Evolutionary conservation across 2,329 filamentous ascomycete genomes (phyloP).

Genomic region (Talaromyces marneffei): DNA sequence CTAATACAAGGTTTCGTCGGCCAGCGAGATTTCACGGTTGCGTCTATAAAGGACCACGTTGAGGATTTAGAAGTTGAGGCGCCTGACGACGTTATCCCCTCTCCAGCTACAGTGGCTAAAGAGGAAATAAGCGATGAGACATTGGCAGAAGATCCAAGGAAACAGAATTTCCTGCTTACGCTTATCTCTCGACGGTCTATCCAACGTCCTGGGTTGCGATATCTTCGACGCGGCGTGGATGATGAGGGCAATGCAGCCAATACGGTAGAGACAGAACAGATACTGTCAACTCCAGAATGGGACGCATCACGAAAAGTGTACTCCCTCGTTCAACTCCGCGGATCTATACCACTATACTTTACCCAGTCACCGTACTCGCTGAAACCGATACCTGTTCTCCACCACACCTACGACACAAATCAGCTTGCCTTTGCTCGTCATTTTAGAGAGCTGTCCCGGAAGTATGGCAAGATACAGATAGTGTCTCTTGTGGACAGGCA

Average conservation of each 20-base stretch:
- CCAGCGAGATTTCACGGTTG: constrained; percentile 72
- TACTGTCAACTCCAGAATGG: constrained; percentile 69
- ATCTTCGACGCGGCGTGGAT: constrained; percentile 83
- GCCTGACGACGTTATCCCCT: constrained; percentile 8
- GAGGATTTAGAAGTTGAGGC: constrained; percentile 13
- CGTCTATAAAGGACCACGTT: constrained; percentile 29
- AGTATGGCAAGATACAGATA: constrained; percentile 72
- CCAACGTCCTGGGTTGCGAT: constrained; percentile 80
- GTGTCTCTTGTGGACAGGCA: constrained; percentile 86
- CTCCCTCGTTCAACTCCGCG: constrained; percentile 81
- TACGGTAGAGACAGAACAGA: constrained; percentile 89
- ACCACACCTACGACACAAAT: constrained; percentile 76
- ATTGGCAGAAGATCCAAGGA: constrained; percentile 21
- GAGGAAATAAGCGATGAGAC: constrained; percentile 11
- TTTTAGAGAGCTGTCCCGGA: constrained; percentile 61
- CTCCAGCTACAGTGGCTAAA: constrained; percentile 20
- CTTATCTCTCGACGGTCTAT: constrained; percentile 84
- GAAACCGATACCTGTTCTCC: constrained; percentile 75
- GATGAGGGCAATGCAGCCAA: constrained; percentile 87
- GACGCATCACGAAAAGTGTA: constrained; percentile 57
- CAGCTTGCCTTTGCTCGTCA: constrained; percentile 72
- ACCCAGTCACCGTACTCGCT: constrained; percentile 91
- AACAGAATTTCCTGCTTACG: constrained; percentile 66
- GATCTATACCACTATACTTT: constrained; percentile 91
- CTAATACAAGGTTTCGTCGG: constrained; percentile 93